Conservation (phyloP, 164 flowering plant genomes). For the Warburgia ugandensis region DNA sequence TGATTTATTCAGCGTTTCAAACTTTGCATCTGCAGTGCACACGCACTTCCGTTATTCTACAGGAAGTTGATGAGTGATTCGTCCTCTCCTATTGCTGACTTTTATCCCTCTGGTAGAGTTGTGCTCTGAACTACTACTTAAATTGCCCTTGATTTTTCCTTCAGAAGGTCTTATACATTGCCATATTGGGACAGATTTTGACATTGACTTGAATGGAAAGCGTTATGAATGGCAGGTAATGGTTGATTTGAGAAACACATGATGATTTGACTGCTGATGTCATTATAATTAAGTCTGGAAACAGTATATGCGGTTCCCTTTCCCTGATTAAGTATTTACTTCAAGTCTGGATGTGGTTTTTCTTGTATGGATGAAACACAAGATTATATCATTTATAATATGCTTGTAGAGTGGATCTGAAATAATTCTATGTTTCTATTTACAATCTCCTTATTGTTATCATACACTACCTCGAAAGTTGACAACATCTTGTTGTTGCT, state of each 20-base stretch:
- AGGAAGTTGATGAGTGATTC: conserved; percentile 48
- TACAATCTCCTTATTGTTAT: no score
- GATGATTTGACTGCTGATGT: background rate
- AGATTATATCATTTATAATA: no score
- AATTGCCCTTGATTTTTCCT: background rate
- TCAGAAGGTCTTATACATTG: background rate
- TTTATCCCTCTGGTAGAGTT: conserved; percentile 47
- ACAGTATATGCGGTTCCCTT: no score
- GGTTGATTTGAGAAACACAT: background rate
- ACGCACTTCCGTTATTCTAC: conserved; percentile 49
- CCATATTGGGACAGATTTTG: conserved; percentile 36
- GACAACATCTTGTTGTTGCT: no score
- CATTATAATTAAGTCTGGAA: background rate
- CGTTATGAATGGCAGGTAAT: conserved; percentile 51
- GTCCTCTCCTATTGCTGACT: conserved; percentile 43
- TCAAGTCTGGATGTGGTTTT: no score
- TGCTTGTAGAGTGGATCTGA: no score
- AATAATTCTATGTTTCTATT: no score
- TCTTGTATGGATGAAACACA: no score
- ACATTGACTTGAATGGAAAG: conserved; percentile 52
- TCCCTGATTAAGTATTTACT: no score
- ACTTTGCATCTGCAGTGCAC: conserved; percentile 33
- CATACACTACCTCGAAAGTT: no score
- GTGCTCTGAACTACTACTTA: background rate
- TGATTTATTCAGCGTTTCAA: background rate